phyloP scores from a whole-genome alignment of 2,329 filamentous ascomycete species.

The Phyllosticta paracitricarpa region DNA sequence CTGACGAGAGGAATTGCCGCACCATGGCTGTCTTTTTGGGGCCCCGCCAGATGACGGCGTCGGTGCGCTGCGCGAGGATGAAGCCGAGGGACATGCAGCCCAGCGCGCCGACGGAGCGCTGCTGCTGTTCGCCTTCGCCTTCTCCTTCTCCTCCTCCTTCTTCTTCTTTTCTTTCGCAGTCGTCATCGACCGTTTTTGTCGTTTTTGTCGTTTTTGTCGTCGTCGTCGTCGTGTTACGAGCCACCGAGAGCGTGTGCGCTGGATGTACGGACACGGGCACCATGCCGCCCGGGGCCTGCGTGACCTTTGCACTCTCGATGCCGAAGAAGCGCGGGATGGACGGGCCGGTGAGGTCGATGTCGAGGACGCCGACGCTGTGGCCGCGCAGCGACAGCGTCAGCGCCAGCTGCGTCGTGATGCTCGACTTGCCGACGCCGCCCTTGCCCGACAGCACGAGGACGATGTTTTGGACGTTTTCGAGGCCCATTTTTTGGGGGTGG shows the following conservation, averaged over 20 bases:
- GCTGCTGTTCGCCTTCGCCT: slow-evolving; percentile 1
- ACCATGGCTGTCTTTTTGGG: slow-evolving; percentile 99
- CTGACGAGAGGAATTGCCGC: slow-evolving; percentile 85
- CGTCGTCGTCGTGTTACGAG: slow-evolving; percentile 9
- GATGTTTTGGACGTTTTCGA: slow-evolving; percentile 64
- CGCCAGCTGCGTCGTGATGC: slow-evolving; percentile 91
- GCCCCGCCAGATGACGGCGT: slow-evolving; percentile 93
- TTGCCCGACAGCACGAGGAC: slow-evolving; percentile 87
- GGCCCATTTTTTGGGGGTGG: slow-evolving; percentile 29
- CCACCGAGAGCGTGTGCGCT: slow-evolving; percentile 24
- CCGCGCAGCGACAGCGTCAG: slow-evolving; percentile 78
- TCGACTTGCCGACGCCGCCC: slow-evolving; percentile 96
- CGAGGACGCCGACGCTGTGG: slow-evolving; percentile 85
- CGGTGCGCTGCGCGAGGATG: slow-evolving; percentile 68
- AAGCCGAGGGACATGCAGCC: slow-evolving; percentile 92
- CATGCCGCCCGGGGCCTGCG: slow-evolving; percentile 86
- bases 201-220: slow-evolving; percentile 4
- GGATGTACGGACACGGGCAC: slow-evolving; percentile 76
- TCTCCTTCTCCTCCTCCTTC: neutral
- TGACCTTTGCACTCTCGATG: slow-evolving; percentile 80
- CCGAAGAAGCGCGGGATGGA: slow-evolving; percentile 93
- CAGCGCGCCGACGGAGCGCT: slow-evolving; percentile 47
- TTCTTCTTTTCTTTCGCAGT: slow-evolving; percentile 1
- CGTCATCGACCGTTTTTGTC: too few relatives aligned
- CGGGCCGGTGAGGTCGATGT: slow-evolving; percentile 91